These are phyloP conservation scores for Cucumis cinereus DNA, from an alignment of 306 rosid species.

Conservation along the genomic window DNA sequence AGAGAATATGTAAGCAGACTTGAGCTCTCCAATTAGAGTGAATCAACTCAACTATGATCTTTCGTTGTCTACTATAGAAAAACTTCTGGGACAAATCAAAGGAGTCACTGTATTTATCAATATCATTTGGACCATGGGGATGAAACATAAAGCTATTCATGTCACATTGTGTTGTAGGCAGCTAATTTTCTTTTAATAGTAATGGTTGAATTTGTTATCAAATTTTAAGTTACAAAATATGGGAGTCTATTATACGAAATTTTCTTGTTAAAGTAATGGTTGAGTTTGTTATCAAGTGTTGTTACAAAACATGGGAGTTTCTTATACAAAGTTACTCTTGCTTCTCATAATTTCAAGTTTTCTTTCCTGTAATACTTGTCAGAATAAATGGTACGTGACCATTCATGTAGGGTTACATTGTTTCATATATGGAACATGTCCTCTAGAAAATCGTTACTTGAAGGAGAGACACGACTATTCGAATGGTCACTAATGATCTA, in stretches of 20 bases:
- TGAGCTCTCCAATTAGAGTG: not conserved
- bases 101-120: not conserved
- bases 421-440: too few relatives aligned
- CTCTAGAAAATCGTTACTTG: too few relatives aligned
- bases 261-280: not conserved
- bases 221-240: not conserved
- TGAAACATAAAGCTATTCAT: not conserved
- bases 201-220: not conserved
- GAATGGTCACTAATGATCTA: too few relatives aligned
- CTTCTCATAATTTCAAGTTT: not conserved
- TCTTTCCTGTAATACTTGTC: not conserved
- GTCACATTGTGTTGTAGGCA: not conserved
- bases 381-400: too few relatives aligned
- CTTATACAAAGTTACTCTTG: not conserved
- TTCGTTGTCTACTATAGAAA: not conserved
- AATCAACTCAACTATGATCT: not conserved
- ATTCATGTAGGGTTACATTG: too few relatives aligned
- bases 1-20: not conserved
- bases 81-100: not conserved
- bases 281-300: not conserved
- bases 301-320: not conserved
- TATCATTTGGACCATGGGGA: not conserved
- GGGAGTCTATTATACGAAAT: not conserved
- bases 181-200: not conserved
- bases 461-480: too few relatives aligned